Conservation (phyloP, 176 grass and related monocot genomes). For the Oryza nivara region DNA sequence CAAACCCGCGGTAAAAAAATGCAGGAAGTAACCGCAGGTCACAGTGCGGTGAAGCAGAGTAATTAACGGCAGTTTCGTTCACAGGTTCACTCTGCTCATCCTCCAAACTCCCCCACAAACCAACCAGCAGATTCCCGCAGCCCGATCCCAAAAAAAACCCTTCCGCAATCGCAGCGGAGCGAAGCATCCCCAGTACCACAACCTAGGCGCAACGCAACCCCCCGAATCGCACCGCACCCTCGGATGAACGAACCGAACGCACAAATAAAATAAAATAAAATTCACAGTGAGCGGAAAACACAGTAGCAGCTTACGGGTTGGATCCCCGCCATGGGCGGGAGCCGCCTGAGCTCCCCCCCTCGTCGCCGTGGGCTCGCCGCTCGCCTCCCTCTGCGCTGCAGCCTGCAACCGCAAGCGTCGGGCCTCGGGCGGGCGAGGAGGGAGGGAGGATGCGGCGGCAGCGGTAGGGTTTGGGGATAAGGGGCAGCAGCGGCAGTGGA, state of each 20-base stretch:
- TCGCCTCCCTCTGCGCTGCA: too few species aligned
- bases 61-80: neutral
- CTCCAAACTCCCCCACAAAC: neutral
- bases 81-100: neutral
- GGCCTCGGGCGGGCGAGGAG: too few species aligned
- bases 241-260: too few species aligned
- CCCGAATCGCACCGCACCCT: neutral
- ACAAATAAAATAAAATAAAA: too few species aligned
- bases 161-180: neutral
- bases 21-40: neutral
- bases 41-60: neutral
- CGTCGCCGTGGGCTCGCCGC: neutral
- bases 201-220: neutral
- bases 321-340: constrained; percentile 36
- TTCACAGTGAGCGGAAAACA: neutral
- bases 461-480: neutral
- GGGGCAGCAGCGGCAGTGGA: neutral
- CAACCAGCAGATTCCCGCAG: neutral
- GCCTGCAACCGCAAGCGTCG: too few species aligned
- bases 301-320: constrained; percentile 32
- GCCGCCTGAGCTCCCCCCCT: neutral
- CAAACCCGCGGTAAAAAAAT: neutral
- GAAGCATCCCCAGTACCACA: neutral
- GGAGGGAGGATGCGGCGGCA: too few species aligned
- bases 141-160: neutral